Base-by-base conservation (phyloP, 2,329 filamentous ascomycete genomes). In the Ilyonectria robusta region DNA sequence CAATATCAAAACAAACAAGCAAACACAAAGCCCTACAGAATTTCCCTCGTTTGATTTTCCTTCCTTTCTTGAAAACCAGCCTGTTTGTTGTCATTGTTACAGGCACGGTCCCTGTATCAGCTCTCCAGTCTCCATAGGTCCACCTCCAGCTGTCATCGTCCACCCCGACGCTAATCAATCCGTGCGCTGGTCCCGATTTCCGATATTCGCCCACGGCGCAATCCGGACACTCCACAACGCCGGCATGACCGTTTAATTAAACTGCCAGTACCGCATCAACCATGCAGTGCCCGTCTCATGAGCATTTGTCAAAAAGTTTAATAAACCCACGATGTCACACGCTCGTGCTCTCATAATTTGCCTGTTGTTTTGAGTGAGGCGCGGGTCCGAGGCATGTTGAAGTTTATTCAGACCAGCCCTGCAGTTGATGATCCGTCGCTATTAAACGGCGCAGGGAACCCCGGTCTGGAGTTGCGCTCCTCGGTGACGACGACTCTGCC, bases 401-500 rank as follows among this genome's bases (percentile, higher is more conserved):
- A 53, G 29, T 53, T 35, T 21, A 35, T 53, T 53, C 29, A n/a
- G n/a, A 35, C 17, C 10, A 21, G 17, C 29, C 29, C 31, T 53
- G 50, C 3, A 21, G 31, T 35, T 7, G n/a, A 35, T 19, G 29
- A 21, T 6, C 11, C n/a, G 15, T 31, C 31, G 48, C 31, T 17
- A 51, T n/a, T 5, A 35, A 23, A 40, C 29, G 50, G 37, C n/a
- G 23, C 26, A 35, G 2, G 55, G 42, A 58, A 58, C 42, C 55
- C 42, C 26, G 26, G 40, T 35, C 29, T 21, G 13, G 7, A 17
- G 10, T 19, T 19, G n/a, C 33, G 7, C 47, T 33, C 44, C 44
- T 37, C 44, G 31, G 21, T 46, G 33, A n/a, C 33, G 19, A 50
- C 33, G 33, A 42, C 13, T 37, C 44, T 61, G 58, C 58, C 35